phyloP scores from a whole-genome alignment of 2,329 filamentous ascomycete genomes.

The Colletotrichum cereale region DNA sequence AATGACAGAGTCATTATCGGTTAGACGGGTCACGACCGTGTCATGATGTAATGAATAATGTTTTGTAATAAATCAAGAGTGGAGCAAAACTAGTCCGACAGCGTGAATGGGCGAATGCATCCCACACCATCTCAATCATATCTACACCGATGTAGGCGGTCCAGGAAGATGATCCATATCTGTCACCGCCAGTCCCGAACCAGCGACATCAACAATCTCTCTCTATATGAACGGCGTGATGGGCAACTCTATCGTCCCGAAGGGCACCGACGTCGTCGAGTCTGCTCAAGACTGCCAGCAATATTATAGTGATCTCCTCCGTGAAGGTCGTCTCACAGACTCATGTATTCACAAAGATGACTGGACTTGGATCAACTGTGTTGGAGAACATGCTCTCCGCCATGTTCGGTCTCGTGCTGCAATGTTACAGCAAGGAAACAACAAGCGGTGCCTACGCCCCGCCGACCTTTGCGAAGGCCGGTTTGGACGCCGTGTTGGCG shows the following conservation, averaged over 20 bases:
- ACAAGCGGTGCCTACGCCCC: conserved; percentile 47
- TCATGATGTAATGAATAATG: conserved; percentile 4
- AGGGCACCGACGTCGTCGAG: conserved; percentile 57
- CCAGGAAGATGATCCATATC: conserved; percentile 59
- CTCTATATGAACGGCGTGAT: conserved; percentile 56
- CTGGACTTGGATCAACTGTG: conserved; percentile 43
- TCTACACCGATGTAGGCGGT: conserved; percentile 53
- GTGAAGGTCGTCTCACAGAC: conserved; percentile 47
- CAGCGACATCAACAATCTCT: conserved; percentile 49
- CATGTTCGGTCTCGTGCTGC: conserved; percentile 47
- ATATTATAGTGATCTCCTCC: conserved; percentile 48
- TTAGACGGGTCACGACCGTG: not conserved
- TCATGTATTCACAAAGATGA: conserved; percentile 49
- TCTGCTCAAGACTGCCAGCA: conserved; percentile 57
- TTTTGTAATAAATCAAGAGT: not conserved
- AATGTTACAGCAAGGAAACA: conserved; percentile 46
- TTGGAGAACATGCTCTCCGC: conserved; percentile 46
- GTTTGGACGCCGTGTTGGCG: conserved; percentile 22
- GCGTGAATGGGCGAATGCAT: not conserved
- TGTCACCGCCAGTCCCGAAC: conserved; percentile 53
- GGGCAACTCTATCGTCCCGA: conserved; percentile 53
- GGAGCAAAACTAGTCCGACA: not conserved
- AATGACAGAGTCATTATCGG: conserved; percentile 32
- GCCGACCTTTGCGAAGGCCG: conserved; percentile 37
- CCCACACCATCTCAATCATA: not conserved